phyloP scores from a whole-genome alignment of 257 asterid species.

The Penstemon newberryi region DNA sequence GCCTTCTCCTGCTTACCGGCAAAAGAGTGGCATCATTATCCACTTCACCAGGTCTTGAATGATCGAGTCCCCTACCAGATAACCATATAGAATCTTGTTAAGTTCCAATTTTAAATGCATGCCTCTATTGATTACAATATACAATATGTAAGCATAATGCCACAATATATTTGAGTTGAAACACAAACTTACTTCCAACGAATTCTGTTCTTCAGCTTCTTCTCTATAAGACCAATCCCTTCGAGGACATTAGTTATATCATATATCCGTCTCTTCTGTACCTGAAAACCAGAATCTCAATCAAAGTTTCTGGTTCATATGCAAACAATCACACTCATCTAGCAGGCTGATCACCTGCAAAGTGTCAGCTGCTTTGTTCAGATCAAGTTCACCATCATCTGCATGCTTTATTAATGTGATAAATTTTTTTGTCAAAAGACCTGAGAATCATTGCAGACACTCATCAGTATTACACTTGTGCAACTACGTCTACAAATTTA shows the following conservation, averaged over 20 bases:
- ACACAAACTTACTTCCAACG: conserved; percentile 51
- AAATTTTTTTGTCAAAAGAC: conserved; percentile 57
- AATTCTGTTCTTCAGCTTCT: conserved; percentile 83
- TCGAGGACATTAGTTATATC: conserved; percentile 96
- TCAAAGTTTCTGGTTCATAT: conserved; percentile 14
- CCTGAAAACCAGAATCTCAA: conserved; percentile 36
- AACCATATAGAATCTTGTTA: conserved; percentile 30
- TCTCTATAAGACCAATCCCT: conserved; percentile 94
- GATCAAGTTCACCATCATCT: conserved; percentile 83
- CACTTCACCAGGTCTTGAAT: conserved; percentile 71
- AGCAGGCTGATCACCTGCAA: conserved; percentile 42
- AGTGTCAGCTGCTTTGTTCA: conserved; percentile 89
- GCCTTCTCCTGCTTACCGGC: conserved; percentile 51
- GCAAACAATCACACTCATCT: conserved; percentile 3
- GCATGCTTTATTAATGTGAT: conserved; percentile 50
- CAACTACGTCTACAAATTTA: conserved; percentile 25
- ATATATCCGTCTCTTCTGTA: conserved; percentile 75
- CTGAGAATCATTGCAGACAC: conserved; percentile 37
- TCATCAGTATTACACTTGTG: conserved; percentile 20
- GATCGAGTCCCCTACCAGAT: conserved; percentile 59
- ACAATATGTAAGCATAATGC: conserved; percentile 18
- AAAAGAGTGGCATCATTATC: conserved; percentile 70
- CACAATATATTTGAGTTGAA: conserved; percentile 22
- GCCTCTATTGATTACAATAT: conserved; percentile 5
- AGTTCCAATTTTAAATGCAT: conserved; percentile 12